phyloP scores from a whole-genome alignment of 2,329 filamentous ascomycete species.

The Exserohilum turcica region DNA sequence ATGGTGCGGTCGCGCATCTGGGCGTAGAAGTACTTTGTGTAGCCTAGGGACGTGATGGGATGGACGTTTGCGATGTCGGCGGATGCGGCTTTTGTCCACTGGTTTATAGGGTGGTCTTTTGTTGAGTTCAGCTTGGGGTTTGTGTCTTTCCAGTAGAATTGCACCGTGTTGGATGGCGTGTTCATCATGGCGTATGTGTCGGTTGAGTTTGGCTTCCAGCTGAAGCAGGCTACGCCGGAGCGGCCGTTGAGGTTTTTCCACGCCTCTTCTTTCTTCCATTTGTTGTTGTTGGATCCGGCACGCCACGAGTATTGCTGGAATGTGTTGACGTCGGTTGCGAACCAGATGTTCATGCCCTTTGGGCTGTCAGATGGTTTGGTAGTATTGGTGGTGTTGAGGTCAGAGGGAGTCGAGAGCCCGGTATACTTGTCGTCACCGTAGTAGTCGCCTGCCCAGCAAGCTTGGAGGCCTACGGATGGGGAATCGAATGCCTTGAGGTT shows the following conservation, averaged over 20 bases:
- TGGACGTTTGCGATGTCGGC: slow-evolving; percentile 45
- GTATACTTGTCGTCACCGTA: slow-evolving; percentile 47
- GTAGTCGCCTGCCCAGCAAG: slow-evolving; percentile 76
- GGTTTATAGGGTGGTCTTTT: slow-evolving; percentile 48
- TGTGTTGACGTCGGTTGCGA: slow-evolving; percentile 46
- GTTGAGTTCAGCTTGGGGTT: slow-evolving; percentile 40
- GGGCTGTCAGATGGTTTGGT: slow-evolving; percentile 32
- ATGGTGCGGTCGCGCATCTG: slow-evolving; percentile 46
- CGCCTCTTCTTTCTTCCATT: slow-evolving; percentile 45
- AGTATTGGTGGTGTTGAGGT: slow-evolving; percentile 32
- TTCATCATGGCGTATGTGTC: slow-evolving; percentile 54
- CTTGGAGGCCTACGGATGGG: slow-evolving; percentile 84
- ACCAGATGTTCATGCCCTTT: slow-evolving; percentile 54
- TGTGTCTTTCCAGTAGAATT: slow-evolving; percentile 54
- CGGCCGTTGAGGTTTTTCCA: slow-evolving; percentile 51
- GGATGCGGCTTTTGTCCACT: slow-evolving; percentile 41
- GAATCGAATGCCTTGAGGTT: slow-evolving; percentile 87
- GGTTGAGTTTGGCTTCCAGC: slow-evolving; percentile 48
- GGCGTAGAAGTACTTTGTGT: slow-evolving; percentile 52
- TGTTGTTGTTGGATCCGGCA: slow-evolving; percentile 39
- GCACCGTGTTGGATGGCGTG: slow-evolving; percentile 46
- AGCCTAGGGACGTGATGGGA: slow-evolving; percentile 49
- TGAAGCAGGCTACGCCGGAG: slow-evolving; percentile 53
- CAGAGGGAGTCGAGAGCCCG: no score
- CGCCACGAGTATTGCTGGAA: slow-evolving; percentile 53